phyloP scores from a whole-genome alignment of 2,329 filamentous ascomycete genomes.

The Ophiostoma pallidulum region DNA sequence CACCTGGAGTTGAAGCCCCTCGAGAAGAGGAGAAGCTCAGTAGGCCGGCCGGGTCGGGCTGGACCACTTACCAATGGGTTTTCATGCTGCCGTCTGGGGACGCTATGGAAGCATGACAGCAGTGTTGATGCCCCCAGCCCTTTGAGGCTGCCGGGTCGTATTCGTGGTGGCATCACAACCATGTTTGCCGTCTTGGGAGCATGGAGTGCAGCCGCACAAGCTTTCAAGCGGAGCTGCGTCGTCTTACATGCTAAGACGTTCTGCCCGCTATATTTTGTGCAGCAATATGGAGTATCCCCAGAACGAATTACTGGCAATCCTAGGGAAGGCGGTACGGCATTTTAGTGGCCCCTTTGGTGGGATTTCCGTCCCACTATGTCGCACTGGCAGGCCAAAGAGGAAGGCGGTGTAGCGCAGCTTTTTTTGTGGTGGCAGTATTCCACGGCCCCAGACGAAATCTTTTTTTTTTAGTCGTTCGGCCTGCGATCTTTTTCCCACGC shows the following conservation, averaged over 20 bases:
- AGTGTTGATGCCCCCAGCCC: conserved; percentile 15
- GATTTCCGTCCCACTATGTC: conserved; percentile 12
- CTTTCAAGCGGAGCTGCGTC: too few relatives aligned
- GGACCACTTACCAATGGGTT: conserved; percentile 70
- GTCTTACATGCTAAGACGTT: too few relatives aligned
- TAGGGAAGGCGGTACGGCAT: conserved; percentile 11
- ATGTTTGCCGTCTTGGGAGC: background rate
- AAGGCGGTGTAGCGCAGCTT: conserved; percentile 15
- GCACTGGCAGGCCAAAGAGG: background rate
- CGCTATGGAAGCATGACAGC: conserved; percentile 39
- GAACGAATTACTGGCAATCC: background rate
- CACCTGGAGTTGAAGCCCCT: too few relatives aligned
- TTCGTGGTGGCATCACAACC: background rate
- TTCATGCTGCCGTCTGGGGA: conserved; percentile 57
- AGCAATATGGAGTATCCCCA: too few relatives aligned
- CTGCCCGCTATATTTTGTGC: too few relatives aligned
- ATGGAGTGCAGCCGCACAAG: too few relatives aligned
- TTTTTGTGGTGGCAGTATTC: conserved; percentile 10
- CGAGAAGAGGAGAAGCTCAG: background rate
- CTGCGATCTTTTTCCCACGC: background rate
- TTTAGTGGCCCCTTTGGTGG: conserved; percentile 7
- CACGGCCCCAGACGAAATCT: conserved; percentile 4
- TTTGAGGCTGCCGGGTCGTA: conserved; percentile 9
- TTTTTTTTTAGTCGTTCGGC: background rate
- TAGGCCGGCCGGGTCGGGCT: background rate